A percentile compares a stretch with the other conserved stretches of the same genome.
phyloP scores from a whole-genome alignment of 2,329 filamentous ascomycete genomes.

The Microdochium trichocladiopsis region DNA sequence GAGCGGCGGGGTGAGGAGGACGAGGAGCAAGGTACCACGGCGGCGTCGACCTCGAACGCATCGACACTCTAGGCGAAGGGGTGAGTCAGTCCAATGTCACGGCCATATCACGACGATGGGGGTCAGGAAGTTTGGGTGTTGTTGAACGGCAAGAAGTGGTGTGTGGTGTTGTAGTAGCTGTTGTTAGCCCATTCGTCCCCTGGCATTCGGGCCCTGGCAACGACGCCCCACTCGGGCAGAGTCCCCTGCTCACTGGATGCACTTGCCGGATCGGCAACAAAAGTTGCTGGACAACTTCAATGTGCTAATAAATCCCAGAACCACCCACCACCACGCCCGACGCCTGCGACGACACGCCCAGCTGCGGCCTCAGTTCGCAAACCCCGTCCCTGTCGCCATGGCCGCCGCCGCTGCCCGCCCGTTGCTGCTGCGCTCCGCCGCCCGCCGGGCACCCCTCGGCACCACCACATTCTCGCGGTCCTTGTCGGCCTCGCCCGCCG shows the following conservation, averaged over 20 bases:
- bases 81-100: too few relatives aligned
- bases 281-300: background rate
- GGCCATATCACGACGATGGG: too few relatives aligned
- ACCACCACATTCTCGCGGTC: slow-evolving; percentile 8
- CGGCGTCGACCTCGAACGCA: too few relatives aligned
- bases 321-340: background rate
- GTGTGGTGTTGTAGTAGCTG: too few relatives aligned
- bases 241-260: too few relatives aligned
- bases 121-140: too few relatives aligned
- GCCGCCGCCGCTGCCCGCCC: background rate
- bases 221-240: background rate
- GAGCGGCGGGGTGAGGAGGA: background rate
- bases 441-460: slow-evolving; percentile 13
- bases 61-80: too few relatives aligned
- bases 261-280: background rate
- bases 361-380: background rate
- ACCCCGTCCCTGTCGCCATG: slow-evolving; percentile 1
- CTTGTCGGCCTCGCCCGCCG: slow-evolving; percentile 7
- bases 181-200: too few relatives aligned
- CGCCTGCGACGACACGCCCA: slow-evolving; percentile 1
- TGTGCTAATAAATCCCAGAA: background rate
- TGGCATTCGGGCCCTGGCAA: too few relatives aligned
- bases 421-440: background rate
- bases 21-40: background rate
- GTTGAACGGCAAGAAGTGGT: too few relatives aligned